Conservation (phyloP, 768 basidiomycete genomes). For the Rhodotorula sphaerocarpa region DNA sequence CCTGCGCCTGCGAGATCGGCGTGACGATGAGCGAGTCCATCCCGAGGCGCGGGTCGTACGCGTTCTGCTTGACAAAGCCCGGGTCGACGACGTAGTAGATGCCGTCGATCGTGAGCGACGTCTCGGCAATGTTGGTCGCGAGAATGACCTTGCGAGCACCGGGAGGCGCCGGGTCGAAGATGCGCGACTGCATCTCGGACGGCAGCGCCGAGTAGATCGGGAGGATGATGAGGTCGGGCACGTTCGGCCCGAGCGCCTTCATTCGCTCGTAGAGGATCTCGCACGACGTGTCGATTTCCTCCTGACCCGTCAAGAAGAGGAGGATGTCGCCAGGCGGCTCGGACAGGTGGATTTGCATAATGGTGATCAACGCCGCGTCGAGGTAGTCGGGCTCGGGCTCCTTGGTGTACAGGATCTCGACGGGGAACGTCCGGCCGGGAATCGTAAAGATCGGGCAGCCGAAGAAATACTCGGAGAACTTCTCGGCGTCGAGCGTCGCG, state of each 20-base stretch:
- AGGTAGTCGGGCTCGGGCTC: slow-evolving; percentile 96
- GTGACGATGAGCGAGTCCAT: slow-evolving; percentile 99
- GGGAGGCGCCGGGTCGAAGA: slow-evolving; percentile 95
- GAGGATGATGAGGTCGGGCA: slow-evolving; percentile 89
- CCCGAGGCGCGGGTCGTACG: slow-evolving; percentile 89
- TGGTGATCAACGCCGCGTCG: slow-evolving; percentile 93
- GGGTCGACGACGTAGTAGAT: slow-evolving; percentile 99
- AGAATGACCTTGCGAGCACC: slow-evolving; percentile 98
- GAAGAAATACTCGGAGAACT: slow-evolving; percentile 98
- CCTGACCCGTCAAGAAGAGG: slow-evolving; percentile 95
- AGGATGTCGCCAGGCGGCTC: slow-evolving; percentile 95
- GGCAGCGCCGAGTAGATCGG: slow-evolving; percentile 97
- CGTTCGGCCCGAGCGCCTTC: slow-evolving; percentile 97
- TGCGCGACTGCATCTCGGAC: slow-evolving; percentile 93
- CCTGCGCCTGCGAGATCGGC: slow-evolving; percentile 98
- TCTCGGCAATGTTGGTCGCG: slow-evolving; percentile 99
- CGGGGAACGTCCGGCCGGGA: slow-evolving; percentile 98
- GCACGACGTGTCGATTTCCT: slow-evolving; percentile 96
- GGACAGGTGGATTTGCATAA: slow-evolving; percentile 98
- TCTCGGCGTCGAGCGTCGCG: slow-evolving; percentile 97
- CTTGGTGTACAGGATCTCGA: slow-evolving; percentile 96
- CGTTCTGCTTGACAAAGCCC: slow-evolving; percentile 97
- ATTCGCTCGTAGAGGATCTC: slow-evolving; percentile 97
- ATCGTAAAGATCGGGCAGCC: slow-evolving; percentile 99
- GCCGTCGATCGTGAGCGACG: slow-evolving; percentile 92